Conservation (phyloP, 2,329 filamentous ascomycete genomes). For the Chaetothyriales sp. region DNA sequence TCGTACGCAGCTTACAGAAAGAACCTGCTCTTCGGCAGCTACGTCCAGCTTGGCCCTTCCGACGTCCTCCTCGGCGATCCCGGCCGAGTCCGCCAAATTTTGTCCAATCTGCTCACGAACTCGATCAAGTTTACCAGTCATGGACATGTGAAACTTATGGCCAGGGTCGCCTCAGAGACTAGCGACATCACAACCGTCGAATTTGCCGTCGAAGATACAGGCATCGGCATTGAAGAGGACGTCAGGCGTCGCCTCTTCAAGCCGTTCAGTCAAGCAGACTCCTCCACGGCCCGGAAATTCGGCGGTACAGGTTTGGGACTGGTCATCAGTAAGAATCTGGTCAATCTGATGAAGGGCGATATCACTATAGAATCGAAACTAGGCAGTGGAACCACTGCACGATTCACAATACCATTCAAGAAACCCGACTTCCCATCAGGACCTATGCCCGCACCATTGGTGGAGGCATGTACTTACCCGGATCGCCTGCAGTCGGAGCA, state of each 20-base stretch:
- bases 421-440: conserved; percentile 44
- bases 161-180: conserved; percentile 50
- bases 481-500: conserved; percentile 30
- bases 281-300: conserved; percentile 64
- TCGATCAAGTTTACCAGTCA: conserved; percentile 62
- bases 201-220: conserved; percentile 63
- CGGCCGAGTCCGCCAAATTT: conserved; percentile 59
- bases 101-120: conserved; percentile 66
- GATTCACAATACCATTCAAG: conserved; percentile 64
- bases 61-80: conserved; percentile 66
- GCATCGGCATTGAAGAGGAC: conserved; percentile 69
- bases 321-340: conserved; percentile 67
- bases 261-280: conserved; percentile 70
- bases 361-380: conserved; percentile 56
- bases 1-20: conserved; percentile 64
- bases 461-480: conserved; percentile 44
- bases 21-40: conserved; percentile 53
- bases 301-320: conserved; percentile 65
- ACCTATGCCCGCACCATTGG: conserved; percentile 35
- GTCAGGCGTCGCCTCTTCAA: conserved; percentile 61
- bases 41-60: conserved; percentile 49
- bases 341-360: conserved; percentile 66
- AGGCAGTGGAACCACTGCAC: conserved; percentile 57
- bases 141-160: conserved; percentile 54
- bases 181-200: conserved; percentile 52